Evolutionary conservation across 208 protist species (phyloP), one percentile per base, ranked within the genome.

Genomic region (Acanthamoeba castellanii): DNA sequence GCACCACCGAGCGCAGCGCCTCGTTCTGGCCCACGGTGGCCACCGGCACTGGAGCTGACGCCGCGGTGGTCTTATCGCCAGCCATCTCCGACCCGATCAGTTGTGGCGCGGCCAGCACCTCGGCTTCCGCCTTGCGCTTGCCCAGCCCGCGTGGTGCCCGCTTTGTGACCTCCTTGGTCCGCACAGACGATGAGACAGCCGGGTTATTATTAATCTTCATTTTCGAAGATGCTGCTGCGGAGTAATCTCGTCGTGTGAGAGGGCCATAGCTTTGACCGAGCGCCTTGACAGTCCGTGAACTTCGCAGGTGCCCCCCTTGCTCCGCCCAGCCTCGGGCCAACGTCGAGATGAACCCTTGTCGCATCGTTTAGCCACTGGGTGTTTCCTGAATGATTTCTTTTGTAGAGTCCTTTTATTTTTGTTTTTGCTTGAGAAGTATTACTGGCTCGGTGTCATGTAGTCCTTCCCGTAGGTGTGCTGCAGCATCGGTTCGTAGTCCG

Each of bases 381-480:
- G 2, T 42, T 42, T 42, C 3, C 37, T 42, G 37, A 42, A 42
- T 42, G 37, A 3, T 42, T 42, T 42, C 3, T 3, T 42, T 42
- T 42, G n/a, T n/a, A n/a, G n/a, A n/a, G n/a, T n/a, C n/a, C n/a
- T n/a, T 42, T 42, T 42, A 3, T 3, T 42, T 42, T 42, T 42
- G 2, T 42, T 42, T 42, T 42, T n/a, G n/a, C n/a, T n/a, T n/a
- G n/a, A n/a, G n/a, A n/a, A n/a, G 47, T 52, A 8, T 61, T 14
- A 76, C 13, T 42, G 8, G 5, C 37, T 7, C 4, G 72, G 72
- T 7, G 27, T 50, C 14, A 87, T 87, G 78, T 87, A 87, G 47
- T 87, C 78, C 5, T 87, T 18, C 20, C 78, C 78, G 78, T 87
- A 87, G 37, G 3, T 27, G 78, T 87, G 50, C 78, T 22, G 30